phyloP scores from a whole-genome alignment of 345 rosid genomes.

The Fremontodendron californicum region DNA sequence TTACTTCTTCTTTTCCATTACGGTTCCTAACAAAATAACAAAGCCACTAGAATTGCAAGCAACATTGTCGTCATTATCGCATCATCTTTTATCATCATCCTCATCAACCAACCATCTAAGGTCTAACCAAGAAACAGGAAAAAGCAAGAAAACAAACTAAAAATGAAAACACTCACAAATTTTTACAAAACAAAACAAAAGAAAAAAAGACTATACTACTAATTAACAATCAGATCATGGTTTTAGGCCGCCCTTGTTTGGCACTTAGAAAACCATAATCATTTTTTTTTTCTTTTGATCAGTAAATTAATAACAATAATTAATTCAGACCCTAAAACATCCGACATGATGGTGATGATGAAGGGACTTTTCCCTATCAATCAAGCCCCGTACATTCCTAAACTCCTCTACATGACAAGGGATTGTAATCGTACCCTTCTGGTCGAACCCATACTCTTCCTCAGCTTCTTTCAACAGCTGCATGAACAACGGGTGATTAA shows the following conservation, averaged over 20 bases:
- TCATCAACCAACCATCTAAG: conserved; percentile 15
- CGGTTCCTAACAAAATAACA: conserved; percentile 15
- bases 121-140: conserved; percentile 13
- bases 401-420: conserved; percentile 58
- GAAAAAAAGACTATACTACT: background rate
- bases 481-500: conserved; percentile 62
- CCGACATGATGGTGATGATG: conserved; percentile 39
- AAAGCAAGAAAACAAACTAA: background rate
- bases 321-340: conserved; percentile 59
- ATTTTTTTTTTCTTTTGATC: background rate
- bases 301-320: background rate
- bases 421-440: conserved; percentile 56
- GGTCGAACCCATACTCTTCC: conserved; percentile 63
- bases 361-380: conserved; percentile 54
- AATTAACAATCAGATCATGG: conserved; percentile 14
- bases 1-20: conserved; percentile 8
- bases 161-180: conserved; percentile 13
- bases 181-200: conserved; percentile 14
- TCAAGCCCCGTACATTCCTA: conserved; percentile 49
- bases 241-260: conserved; percentile 34
- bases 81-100: conserved; percentile 20
- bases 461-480: conserved; percentile 59
- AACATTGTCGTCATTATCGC: conserved; percentile 20
- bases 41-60: conserved; percentile 20
- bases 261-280: conserved; percentile 31